Evolutionary conservation across 108 stramenopile species (phyloP).

Genomic region (Parietichytrium sp.): DNA sequence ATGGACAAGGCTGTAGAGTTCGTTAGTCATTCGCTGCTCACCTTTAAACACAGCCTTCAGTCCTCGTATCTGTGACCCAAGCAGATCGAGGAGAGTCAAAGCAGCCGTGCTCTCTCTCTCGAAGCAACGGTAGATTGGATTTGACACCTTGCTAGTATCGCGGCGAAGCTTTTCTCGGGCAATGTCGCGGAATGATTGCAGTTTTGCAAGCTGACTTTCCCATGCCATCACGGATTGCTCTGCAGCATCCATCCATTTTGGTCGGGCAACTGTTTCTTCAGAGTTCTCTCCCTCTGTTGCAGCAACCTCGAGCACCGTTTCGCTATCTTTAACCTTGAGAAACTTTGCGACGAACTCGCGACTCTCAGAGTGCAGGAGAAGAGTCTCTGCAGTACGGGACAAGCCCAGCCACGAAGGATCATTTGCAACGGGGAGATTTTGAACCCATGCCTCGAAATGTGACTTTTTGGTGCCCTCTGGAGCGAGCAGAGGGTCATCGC

Average conservation of each 20-base stretch:
- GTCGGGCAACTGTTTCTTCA: background rate
- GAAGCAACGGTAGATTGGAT: constrained; percentile 26
- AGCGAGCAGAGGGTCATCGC: background rate
- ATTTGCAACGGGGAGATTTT: constrained; percentile 21
- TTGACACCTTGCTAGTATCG: background rate
- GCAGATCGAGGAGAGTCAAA: background rate
- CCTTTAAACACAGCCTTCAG: background rate
- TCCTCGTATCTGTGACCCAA: background rate
- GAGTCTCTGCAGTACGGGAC: constrained; percentile 39
- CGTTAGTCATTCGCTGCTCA: constrained; percentile 35
- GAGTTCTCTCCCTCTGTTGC: background rate
- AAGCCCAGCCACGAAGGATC: constrained; percentile 47
- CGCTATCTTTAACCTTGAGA: background rate
- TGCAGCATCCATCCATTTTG: background rate
- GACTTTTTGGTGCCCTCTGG: constrained; percentile 5
- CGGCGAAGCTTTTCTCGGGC: background rate
- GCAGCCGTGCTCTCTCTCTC: background rate
- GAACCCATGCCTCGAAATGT: constrained; percentile 42
- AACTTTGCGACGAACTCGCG: background rate
- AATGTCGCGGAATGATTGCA: background rate
- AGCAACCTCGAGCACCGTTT: background rate
- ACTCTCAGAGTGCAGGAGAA: background rate
- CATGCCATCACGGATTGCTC: background rate
- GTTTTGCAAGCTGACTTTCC: background rate
- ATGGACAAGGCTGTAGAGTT: background rate